A percentile compares a stretch with the other conserved stretches of the same genome.
Conservation (phyloP, 345 rosid species). For the Eutrema heterophyllum region DNA sequence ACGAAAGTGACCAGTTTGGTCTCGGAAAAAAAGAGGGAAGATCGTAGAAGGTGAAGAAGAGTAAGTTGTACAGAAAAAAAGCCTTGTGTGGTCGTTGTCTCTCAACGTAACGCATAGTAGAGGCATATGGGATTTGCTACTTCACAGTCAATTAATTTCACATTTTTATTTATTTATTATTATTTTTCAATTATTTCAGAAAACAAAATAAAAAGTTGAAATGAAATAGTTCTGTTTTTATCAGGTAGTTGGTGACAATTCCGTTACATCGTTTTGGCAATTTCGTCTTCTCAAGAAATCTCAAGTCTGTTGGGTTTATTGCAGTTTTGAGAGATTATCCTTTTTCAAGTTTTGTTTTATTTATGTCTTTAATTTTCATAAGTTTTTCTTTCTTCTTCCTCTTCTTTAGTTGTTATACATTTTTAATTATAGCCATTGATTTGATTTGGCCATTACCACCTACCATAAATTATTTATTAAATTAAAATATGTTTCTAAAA, state of each 20-base stretch:
- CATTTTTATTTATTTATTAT: not conserved
- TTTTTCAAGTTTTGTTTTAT: constrained; percentile 22
- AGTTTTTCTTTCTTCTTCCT: not conserved
- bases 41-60: constrained; percentile 28
- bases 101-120: constrained; percentile 22
- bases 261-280: constrained; percentile 23
- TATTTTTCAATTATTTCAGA: not conserved
- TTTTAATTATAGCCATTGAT: not conserved
- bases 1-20: constrained; percentile 23
- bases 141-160: constrained; percentile 9
- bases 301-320: constrained; percentile 22
- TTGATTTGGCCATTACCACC: constrained; percentile 6
- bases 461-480: not conserved
- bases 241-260: constrained; percentile 20
- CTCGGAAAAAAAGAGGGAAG: not conserved
- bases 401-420: not conserved
- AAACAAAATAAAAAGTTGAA: not conserved
- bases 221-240: constrained; percentile 6
- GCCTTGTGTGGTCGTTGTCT: constrained; percentile 26
- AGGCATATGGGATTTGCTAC: constrained; percentile 23
- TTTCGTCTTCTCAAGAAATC: constrained; percentile 26
- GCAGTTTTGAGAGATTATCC: constrained; percentile 14
- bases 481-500: not conserved
- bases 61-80: constrained; percentile 22
- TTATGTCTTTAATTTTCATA: constrained; percentile 14